Evolutionary conservation across 2,329 filamentous ascomycete species (phyloP), one percentile per base, ranked within the genome.

Genomic region (Xylaria sp.): DNA sequence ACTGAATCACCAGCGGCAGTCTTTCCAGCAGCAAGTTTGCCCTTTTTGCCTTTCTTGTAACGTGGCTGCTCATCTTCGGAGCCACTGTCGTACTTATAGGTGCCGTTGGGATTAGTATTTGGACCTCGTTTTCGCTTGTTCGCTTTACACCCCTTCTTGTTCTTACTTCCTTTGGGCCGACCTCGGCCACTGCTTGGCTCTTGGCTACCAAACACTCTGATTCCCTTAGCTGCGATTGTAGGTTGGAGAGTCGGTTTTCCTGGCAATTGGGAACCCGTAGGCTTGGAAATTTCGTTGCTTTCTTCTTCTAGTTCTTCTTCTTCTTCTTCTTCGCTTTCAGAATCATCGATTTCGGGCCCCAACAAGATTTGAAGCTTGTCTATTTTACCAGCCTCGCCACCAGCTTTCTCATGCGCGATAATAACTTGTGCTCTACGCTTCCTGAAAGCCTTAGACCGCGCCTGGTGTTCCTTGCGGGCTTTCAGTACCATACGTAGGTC

Each of bases 401-500:
- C 66, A 12, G 50, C 58, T 6, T 13, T n/a, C 10, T 20, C 0
- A 18, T 62, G 53, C 4, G 43, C 30, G 10, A 3, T 10, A 18
- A 62, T 36, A 9, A 48, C 50, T 4, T 25, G 5, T 30, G 3
- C 6, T 46, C 20, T 62, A 4, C 59, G 34, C 8, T 43, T 52
- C 2, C 39, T 50, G 6, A 69, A 57, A 13, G 57, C 59, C 39
- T 45, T 28, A 3, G 52, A 39, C 8, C 61, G 57, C 10, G 30
- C 53, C 28, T 56, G 30, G 32, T 67, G 56, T 12, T 63, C 48
- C 15, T 56, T 12, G 2, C 72, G 69, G 30, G 71, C 66, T 28
- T 56, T 30, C 0, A 69, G 32, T 1, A 74, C 64, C 45, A 70
- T 70, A 4, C 60, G 36, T 13, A 72, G 63, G 7, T 73, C 72